Evolutionary conservation across 2,329 filamentous ascomycete species (phyloP).

Genomic region (Elsinoe batatas): DNA sequence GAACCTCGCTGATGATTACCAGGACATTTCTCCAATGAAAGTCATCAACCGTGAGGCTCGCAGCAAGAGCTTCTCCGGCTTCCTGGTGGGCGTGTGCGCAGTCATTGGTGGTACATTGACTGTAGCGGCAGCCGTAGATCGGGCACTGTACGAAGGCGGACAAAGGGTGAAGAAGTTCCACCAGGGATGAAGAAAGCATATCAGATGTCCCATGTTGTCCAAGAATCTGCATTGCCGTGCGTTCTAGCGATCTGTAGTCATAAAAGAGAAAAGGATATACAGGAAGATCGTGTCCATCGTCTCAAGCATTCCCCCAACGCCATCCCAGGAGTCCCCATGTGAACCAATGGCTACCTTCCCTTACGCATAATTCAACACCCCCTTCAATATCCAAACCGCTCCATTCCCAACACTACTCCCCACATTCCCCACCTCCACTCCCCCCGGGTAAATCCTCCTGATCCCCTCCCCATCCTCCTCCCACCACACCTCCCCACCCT

Average conservation of each 20-base stretch:
- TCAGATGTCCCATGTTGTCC: constrained; percentile 1
- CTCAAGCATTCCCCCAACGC: not conserved
- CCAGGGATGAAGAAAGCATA: constrained; percentile 34
- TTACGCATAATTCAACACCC: constrained; percentile 45
- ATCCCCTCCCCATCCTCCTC: constrained; percentile 57
- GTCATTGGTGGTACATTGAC: constrained; percentile 92
- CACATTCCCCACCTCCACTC: constrained; percentile 65
- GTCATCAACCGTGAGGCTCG: constrained; percentile 93
- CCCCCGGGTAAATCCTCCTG: constrained; percentile 65
- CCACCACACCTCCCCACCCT: constrained; percentile 73
- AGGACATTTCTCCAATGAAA: constrained; percentile 99
- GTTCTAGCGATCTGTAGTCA: constrained; percentile 13
- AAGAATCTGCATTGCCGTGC: constrained; percentile 7
- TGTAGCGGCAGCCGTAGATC: constrained; percentile 85
- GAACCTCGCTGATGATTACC: not conserved
- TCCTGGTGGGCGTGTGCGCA: constrained; percentile 87
- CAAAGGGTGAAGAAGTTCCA: constrained; percentile 81
- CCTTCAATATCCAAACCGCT: constrained; percentile 70
- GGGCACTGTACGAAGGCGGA: constrained; percentile 81
- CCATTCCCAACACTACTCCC: constrained; percentile 75
- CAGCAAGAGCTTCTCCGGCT: constrained; percentile 80
- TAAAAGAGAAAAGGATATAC: constrained; percentile 10
- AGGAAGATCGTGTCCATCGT: not conserved
- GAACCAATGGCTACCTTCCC: not conserved
- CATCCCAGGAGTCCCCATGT: not conserved